Evolutionary conservation across 2,329 filamentous ascomycete genomes (phyloP), one percentile per base, ranked within the genome.

Genomic region (Nannizziopsis barbatae): DNA sequence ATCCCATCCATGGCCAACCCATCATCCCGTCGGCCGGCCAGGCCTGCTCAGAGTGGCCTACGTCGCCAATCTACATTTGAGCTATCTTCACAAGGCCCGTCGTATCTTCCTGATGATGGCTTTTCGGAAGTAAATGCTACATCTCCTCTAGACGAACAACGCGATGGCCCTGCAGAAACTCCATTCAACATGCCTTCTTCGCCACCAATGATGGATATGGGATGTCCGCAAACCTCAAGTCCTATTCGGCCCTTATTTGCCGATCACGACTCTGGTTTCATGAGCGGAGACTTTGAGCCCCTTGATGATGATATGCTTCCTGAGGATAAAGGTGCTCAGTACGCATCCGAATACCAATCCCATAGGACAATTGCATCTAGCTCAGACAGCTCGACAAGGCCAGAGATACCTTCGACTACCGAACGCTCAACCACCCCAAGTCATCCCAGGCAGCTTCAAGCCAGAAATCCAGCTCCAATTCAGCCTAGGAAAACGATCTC

Each of bases 161-260:
- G 72, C 47, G 73, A 72, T 43, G 69, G 68, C 49, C 70, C 71
- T 7, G 71, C 73, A 39, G 73, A 83, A 49, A 93, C 87, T 45
- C 84, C 87, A 3, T 80, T 80, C 42, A 85, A 86, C 47, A 86
- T 96, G 57, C 84, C 84, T 1, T 96, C 92, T 0, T 96, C 90
- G 2, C 90, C 90, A 11, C 92, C 92, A 1, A 74, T 93, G 1
- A 80, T 88, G 53, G 76, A 79, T 54, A 75, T 75, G 33, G 71
- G 73, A 27, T 71, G 73, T 20, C 81, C 83, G 3, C 77, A 79
- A 22, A 79, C 82, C 20, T 95, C 89, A 1, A 96, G 90, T 61
- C 92, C 90, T 1, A 75, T 80, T 38, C 73, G 88, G 43, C 79
- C 81, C 45, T 74, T 75, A 4, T 73, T 81, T 54, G 73, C 67